phyloP scores from a whole-genome alignment of 768 basidiomycete species.

The Paxillus involutus region DNA sequence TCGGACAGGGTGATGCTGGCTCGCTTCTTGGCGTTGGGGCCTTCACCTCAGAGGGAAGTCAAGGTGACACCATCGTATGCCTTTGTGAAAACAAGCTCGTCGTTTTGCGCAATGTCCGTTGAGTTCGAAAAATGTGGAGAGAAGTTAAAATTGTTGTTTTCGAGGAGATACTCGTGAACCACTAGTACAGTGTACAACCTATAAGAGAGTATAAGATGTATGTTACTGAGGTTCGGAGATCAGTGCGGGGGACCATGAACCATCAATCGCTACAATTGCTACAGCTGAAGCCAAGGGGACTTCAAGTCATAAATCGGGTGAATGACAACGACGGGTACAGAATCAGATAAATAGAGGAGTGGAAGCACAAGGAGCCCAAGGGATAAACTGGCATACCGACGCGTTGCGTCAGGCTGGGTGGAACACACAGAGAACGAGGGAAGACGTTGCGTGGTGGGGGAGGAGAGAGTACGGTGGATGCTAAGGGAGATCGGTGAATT shows the following conservation, averaged over 20 bases:
- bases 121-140: background rate
- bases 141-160: slow-evolving; percentile 2
- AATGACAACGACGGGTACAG: slow-evolving; percentile 27
- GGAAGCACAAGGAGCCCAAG: slow-evolving; percentile 22
- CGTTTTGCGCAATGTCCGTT: slow-evolving; percentile 45
- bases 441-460: slow-evolving; percentile 3
- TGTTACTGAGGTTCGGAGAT: slow-evolving; percentile 29
- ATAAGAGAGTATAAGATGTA: slow-evolving; percentile 39
- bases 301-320: slow-evolving; percentile 16
- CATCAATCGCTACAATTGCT: slow-evolving; percentile 33
- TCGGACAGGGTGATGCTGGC: slow-evolving; percentile 69
- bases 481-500: slow-evolving; percentile 6
- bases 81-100: slow-evolving; percentile 78
- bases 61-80: slow-evolving; percentile 50
- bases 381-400: slow-evolving; percentile 11
- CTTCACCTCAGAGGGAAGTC: slow-evolving; percentile 34
- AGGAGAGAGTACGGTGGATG: background rate
- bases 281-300: slow-evolving; percentile 23
- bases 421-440: slow-evolving; percentile 4
- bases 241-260: slow-evolving; percentile 36
- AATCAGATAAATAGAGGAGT: slow-evolving; percentile 32
- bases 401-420: slow-evolving; percentile 2
- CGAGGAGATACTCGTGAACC: slow-evolving; percentile 19
- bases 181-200: slow-evolving; percentile 34
- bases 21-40: slow-evolving; percentile 76